Evolutionary conservation across 306 rosid species (phyloP).

Genomic region (Citrullus amarus): DNA sequence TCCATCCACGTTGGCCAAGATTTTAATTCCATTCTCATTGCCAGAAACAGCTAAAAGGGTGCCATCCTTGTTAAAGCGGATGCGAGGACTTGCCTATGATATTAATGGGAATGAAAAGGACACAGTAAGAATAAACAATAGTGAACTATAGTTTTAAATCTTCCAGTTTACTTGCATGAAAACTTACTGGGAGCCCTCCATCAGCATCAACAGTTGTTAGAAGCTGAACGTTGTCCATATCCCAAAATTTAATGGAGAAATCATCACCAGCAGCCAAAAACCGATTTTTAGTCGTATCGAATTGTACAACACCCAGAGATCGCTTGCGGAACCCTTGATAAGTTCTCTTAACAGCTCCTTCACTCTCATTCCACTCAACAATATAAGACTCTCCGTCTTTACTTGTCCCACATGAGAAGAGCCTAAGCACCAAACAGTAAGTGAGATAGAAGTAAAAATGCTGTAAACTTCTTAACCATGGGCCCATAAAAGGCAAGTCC

Average conservation of each 20-base stretch:
- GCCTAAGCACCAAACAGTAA: constrained; percentile 35
- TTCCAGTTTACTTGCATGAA: constrained; percentile 8
- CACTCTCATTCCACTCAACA: constrained; percentile 97
- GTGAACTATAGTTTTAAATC: background rate
- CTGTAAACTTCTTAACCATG: background rate
- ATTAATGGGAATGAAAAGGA: constrained; percentile 11
- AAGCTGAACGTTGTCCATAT: constrained; percentile 83
- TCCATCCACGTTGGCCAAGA: constrained; percentile 74
- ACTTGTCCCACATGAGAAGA: constrained; percentile 94
- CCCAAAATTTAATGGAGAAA: constrained; percentile 93
- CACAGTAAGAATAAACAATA: constrained; percentile 8
- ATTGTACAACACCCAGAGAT: constrained; percentile 78
- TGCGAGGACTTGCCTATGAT: constrained; percentile 81
- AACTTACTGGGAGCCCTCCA: constrained; percentile 91
- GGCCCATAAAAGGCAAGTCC: background rate
- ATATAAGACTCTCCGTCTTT: constrained; percentile 86
- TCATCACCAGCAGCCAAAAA: constrained; percentile 96
- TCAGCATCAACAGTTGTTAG: constrained; percentile 79
- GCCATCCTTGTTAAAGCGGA: constrained; percentile 97
- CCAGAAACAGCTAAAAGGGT: constrained; percentile 84
- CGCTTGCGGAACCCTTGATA: constrained; percentile 94
- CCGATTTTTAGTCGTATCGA: constrained; percentile 80
- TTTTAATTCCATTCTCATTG: constrained; percentile 77
- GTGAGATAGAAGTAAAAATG: background rate
- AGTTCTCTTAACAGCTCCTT: constrained; percentile 83